Evolutionary conservation across 345 rosid genomes (phyloP).

Genomic region (Syzygium jambos): DNA sequence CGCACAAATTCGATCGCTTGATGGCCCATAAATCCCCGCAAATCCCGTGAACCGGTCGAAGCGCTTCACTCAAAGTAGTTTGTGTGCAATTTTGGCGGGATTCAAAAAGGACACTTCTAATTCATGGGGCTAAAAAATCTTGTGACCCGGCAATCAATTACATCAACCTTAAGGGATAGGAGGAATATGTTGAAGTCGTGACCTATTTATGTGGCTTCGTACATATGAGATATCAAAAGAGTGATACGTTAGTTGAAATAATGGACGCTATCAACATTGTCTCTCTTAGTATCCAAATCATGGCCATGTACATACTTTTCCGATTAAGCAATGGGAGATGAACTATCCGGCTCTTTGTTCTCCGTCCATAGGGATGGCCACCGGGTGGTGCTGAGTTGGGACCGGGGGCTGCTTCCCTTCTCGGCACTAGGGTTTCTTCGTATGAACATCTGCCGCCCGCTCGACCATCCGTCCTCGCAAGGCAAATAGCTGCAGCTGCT

Average conservation of each 20-base stretch:
- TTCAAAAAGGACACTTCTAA: neutral
- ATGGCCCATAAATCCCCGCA: neutral
- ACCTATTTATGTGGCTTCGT: neutral
- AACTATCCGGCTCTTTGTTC: neutral
- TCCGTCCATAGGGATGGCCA: neutral
- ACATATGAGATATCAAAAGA: neutral
- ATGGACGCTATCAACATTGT: neutral
- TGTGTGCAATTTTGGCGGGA: neutral
- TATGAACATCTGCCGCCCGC: neutral
- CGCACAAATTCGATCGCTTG: neutral
- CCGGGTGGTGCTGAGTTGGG: neutral
- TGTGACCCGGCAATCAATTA: neutral
- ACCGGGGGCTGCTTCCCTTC: neutral
- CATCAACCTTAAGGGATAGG: neutral
- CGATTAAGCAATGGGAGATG: neutral
- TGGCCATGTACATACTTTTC: neutral
- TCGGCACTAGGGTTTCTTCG: neutral
- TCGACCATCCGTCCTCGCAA: neutral
- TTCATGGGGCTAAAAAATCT: neutral
- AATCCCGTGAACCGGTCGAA: neutral
- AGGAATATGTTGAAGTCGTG: neutral
- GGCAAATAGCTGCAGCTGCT: neutral
- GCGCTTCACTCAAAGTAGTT: neutral
- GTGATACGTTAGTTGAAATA: neutral
- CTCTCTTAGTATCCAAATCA: neutral